Evolutionary conservation across 768 basidiomycete species (phyloP), one percentile per base, ranked within the genome.

Genomic region (Auricularia sp.): DNA sequence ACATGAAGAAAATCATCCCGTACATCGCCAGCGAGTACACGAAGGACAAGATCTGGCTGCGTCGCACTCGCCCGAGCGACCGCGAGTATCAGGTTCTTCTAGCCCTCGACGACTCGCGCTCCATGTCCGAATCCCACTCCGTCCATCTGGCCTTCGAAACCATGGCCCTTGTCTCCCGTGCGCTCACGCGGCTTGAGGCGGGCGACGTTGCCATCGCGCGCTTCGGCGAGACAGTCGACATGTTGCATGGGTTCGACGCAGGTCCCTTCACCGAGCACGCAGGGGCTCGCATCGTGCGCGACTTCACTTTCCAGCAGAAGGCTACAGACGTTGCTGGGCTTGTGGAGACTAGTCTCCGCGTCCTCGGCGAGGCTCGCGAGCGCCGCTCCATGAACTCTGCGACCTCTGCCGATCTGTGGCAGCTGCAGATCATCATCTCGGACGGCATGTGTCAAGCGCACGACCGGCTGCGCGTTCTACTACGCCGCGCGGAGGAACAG

Each of bases 361-460:
- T 89, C 65, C 83, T 93, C 29, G 86, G 90, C 71, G 80, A 79
- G n/a, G 91, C 93, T 21, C 77, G 94, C 66, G 87, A 91, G 69
- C 79, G 81, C 29, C 83, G 84, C 54, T 73, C 80, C 53, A 79
- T 80, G 74, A 53, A 56, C 61, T 87, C 87, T 18, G 79, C 84
- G 2, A 82, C 86, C 3, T 83, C 88, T 5, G 82, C 84, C 18
- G 94, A 98, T 67, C 79, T 99, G 29, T 98, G 97, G 97, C 97
- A 99, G 73, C 82, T 99, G 63, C 85, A 98, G 74, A 91, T 98
- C 77, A 97, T 99, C 80, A 93, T 99, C 66, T 98, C 94, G 16
- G 97, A 99, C 70, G 97, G 97, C n/a, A 90, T 98, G 68, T 98
- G 95, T 72, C 93, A 98, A 73, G 91, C 97, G 71, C 95, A 98